These are phyloP conservation scores for Sedum album DNA, from an alignment of 164 flowering plant species.

Conservation along the genomic window DNA sequence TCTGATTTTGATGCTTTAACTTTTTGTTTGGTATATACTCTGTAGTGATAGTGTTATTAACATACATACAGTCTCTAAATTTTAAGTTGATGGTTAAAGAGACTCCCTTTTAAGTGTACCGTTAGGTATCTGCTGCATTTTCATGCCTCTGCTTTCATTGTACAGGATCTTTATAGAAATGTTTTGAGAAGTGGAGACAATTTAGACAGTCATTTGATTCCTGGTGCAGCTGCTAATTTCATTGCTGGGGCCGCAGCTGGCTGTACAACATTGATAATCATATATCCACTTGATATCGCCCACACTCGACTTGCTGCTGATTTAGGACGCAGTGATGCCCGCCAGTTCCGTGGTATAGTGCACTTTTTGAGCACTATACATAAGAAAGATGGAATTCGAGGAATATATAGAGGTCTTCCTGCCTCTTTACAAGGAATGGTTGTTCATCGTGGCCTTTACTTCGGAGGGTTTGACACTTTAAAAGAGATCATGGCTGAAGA, in stretches of 20 bases:
- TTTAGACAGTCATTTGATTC: constrained; percentile 24
- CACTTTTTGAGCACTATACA: constrained; percentile 69
- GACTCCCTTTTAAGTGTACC: no score
- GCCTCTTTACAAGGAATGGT: constrained; percentile 95
- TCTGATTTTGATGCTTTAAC: neutral
- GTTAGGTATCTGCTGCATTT: neutral
- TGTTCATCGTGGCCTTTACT: constrained; percentile 85
- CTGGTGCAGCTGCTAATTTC: constrained; percentile 69
- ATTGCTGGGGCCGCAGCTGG: constrained; percentile 93
- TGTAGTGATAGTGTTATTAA: no score
- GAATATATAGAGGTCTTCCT: constrained; percentile 85
- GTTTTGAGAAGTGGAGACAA: constrained; percentile 35
- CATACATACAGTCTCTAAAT: no score
- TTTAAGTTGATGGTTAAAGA: no score
- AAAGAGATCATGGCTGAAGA: constrained; percentile 61
- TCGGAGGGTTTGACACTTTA: constrained; percentile 93
- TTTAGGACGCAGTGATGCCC: constrained; percentile 53
- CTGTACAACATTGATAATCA: constrained; percentile 73
- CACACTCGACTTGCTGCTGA: constrained; percentile 98
- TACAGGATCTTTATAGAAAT: constrained; percentile 77
- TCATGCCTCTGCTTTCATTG: neutral
- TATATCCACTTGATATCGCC: constrained; percentile 95
- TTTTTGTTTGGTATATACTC: neutral
- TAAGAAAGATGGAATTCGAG: constrained; percentile 67
- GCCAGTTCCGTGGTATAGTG: constrained; percentile 75